Conservation (phyloP, 2,329 filamentous ascomycete species). For the Metarhizium humberi region DNA sequence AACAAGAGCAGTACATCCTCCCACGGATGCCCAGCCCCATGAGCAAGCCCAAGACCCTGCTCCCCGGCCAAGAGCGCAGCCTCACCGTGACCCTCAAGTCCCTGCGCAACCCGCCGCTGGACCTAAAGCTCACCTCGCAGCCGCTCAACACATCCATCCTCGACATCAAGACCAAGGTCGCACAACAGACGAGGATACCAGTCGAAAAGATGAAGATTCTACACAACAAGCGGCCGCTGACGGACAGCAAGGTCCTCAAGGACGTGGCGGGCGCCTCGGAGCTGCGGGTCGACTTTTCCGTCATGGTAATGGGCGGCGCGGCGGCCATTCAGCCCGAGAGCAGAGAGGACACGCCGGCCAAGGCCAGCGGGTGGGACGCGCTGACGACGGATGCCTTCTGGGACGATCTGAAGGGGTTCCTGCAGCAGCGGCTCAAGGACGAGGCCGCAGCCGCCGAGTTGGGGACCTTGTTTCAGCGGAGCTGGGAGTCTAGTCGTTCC, state of each 20-base stretch:
- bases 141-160: constrained; percentile 64
- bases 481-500: constrained; percentile 49
- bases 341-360: constrained; percentile 16
- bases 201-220: constrained; percentile 80
- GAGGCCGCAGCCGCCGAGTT: constrained; percentile 55
- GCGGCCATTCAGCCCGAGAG: constrained; percentile 34
- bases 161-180: constrained; percentile 66
- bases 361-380: constrained; percentile 44
- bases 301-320: constrained; percentile 79
- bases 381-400: constrained; percentile 72
- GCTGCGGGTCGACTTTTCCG: constrained; percentile 59
- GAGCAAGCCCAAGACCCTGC: constrained; percentile 36
- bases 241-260: constrained; percentile 66
- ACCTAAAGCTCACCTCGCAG: constrained; percentile 55
- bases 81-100: constrained; percentile 60
- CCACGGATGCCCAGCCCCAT: constrained; percentile 55
- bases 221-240: constrained; percentile 76
- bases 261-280: constrained; percentile 53
- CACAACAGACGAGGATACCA: constrained; percentile 51
- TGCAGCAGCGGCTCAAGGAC: constrained; percentile 71
- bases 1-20: constrained; percentile 52
- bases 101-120: constrained; percentile 63
- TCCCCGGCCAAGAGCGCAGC: constrained; percentile 43
- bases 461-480: constrained; percentile 57
- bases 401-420: constrained; percentile 72